Conservation (phyloP, 179 eudicot species). For the Patellifolia procumbens region DNA sequence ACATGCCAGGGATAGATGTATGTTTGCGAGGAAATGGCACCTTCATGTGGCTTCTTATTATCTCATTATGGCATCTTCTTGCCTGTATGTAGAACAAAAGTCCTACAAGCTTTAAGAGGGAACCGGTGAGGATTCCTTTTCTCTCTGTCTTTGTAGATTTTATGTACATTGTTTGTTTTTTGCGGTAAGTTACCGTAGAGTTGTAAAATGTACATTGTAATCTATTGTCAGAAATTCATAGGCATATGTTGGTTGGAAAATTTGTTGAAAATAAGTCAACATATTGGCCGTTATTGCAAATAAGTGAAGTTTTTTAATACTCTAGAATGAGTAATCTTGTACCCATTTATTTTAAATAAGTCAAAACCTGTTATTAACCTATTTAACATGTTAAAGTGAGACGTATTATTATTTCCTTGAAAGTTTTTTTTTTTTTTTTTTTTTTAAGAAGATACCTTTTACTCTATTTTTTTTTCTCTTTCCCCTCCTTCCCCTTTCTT, state of each 20-base stretch:
- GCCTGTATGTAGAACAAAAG: conserved; percentile 13
- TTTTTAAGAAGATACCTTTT: no score
- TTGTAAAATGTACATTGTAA: conserved; percentile 21
- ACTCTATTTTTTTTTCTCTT: no score
- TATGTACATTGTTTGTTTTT: conserved; percentile 28
- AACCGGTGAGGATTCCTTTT: background rate
- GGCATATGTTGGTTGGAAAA: background rate
- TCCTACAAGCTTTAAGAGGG: conserved; percentile 10
- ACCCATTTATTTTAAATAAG: no score
- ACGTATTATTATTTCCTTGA: no score
- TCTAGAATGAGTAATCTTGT: no score
- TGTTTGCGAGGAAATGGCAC: conserved; percentile 10
- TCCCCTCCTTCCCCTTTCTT: no score
- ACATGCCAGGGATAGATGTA: conserved; percentile 27
- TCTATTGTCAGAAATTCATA: conserved; percentile 2
- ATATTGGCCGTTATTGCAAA: no score
- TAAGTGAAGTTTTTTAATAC: no score
- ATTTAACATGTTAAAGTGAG: no score
- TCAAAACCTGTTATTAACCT: no score
- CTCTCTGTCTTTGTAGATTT: conserved; percentile 10
- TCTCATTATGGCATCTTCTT: conserved; percentile 4
- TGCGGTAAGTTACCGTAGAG: conserved; percentile 15
- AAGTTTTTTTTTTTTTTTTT: no score
- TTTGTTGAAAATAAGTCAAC: no score
- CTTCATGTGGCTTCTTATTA: conserved; percentile 11